Conservation (phyloP, 2,329 filamentous ascomycete species). For the Pezicula radicicola region DNA sequence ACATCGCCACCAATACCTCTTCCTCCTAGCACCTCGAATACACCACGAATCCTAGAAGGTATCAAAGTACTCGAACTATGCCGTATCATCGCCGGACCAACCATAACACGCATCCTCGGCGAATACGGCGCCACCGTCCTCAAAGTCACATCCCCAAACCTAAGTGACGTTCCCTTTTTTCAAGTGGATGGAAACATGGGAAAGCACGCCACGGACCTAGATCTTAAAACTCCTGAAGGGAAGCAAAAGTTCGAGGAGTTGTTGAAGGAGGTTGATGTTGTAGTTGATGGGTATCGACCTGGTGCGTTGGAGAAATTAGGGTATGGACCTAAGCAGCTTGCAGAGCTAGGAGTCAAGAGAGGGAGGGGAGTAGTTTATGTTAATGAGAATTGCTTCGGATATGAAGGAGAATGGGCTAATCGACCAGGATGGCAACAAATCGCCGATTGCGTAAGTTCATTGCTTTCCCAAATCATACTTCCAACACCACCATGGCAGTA, state of each 20-base stretch:
- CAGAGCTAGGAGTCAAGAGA: slow-evolving; percentile 46
- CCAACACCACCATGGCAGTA: no score
- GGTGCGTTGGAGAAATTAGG: slow-evolving; percentile 60
- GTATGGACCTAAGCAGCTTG: slow-evolving; percentile 53
- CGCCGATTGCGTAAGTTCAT: slow-evolving; percentile 52
- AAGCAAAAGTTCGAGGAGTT: slow-evolving; percentile 52
- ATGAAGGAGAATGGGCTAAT: slow-evolving; percentile 56
- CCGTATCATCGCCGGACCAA: slow-evolving; percentile 70
- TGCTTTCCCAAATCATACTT: not conserved
- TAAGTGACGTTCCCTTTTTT: slow-evolving; percentile 67
- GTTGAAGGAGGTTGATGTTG: slow-evolving; percentile 58
- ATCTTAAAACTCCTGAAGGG: slow-evolving; percentile 55
- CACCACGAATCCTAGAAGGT: slow-evolving; percentile 41
- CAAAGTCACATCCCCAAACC: slow-evolving; percentile 61
- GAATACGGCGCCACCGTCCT: slow-evolving; percentile 72
- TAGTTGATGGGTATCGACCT: slow-evolving; percentile 67
- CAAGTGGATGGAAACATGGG: slow-evolving; percentile 69
- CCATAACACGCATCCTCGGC: slow-evolving; percentile 63
- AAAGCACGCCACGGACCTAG: slow-evolving; percentile 60
- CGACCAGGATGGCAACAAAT: slow-evolving; percentile 70
- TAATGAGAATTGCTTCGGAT: slow-evolving; percentile 69
- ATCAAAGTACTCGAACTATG: slow-evolving; percentile 72
- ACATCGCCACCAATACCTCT: slow-evolving; percentile 38
- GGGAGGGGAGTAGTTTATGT: slow-evolving; percentile 60
- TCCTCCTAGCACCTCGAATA: slow-evolving; percentile 22